Evolutionary conservation across 1,139 yeast species (phyloP).

Genomic region (Lodderomyces parapsilosis): DNA sequence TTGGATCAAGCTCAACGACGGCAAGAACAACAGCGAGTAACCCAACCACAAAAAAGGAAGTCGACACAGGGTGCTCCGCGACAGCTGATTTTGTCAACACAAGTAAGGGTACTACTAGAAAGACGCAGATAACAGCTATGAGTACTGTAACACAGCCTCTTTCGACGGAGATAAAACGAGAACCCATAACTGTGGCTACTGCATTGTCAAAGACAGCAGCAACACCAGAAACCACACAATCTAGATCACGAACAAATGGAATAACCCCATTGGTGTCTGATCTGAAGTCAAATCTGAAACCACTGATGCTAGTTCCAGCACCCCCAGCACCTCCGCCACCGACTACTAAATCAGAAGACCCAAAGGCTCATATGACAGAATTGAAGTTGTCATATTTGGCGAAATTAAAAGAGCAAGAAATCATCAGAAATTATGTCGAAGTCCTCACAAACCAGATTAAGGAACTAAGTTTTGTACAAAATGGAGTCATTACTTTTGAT

Average conservation of each 20-base stretch:
- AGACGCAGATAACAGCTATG: neutral
- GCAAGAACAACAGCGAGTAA: neutral
- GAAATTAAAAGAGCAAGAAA: conserved; percentile 45
- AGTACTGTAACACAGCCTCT: neutral
- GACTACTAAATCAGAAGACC: conserved; percentile 14
- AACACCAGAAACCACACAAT: neutral
- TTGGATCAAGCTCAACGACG: neutral
- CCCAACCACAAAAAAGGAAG: neutral
- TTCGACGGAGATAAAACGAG: neutral
- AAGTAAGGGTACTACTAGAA: neutral
- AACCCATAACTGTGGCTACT: neutral
- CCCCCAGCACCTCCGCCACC: conserved; percentile 14
- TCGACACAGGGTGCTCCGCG: neutral
- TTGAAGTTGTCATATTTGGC: conserved; percentile 35
- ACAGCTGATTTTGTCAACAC: neutral
- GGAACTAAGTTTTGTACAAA: conserved; percentile 45
- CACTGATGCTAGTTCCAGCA: neutral
- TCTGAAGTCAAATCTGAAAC: neutral
- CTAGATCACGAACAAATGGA: neutral
- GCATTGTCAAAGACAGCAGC: neutral
- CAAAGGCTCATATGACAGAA: conserved; percentile 21
- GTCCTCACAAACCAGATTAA: conserved; percentile 45
- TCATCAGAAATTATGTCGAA: conserved; percentile 45
- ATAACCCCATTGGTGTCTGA: neutral
- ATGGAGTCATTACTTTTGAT: conserved; percentile 47